A percentile compares a stretch with the other conserved stretches of the same genome.
phyloP scores from a whole-genome alignment of 345 rosid genomes.

The Brassica rapa region DNA sequence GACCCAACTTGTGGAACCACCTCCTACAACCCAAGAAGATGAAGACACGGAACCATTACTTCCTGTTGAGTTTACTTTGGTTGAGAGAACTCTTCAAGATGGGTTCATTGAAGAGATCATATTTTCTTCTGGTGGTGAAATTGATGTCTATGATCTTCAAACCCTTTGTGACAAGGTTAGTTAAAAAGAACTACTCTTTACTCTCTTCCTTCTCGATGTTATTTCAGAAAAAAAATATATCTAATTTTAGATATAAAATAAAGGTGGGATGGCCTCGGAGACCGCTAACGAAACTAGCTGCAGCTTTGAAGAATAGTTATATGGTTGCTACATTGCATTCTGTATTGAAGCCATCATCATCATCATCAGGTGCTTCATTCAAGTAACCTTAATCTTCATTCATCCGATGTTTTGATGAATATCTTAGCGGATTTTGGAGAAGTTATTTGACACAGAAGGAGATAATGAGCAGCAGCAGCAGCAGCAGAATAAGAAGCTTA shows the following conservation, averaged over 20 bases:
- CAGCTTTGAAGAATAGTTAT: constrained; percentile 92
- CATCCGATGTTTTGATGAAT: constrained; percentile 53
- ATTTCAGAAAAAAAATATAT: too few relatives aligned
- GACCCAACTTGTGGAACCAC: constrained; percentile 70
- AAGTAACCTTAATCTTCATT: neutral
- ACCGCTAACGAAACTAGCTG: constrained; percentile 79
- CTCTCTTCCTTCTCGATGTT: neutral
- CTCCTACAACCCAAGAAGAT: constrained; percentile 40
- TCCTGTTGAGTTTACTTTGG: constrained; percentile 74
- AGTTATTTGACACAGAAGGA: constrained; percentile 95
- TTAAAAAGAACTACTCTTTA: neutral
- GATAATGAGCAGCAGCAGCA: constrained; percentile 38
- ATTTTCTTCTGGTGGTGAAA: constrained; percentile 87
- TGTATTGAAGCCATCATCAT: constrained; percentile 51
- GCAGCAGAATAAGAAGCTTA: constrained; percentile 48
- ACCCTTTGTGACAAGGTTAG: constrained; percentile 84
- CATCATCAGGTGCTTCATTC: constrained; percentile 49
- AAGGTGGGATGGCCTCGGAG: constrained; percentile 88
- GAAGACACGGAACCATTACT: constrained; percentile 62
- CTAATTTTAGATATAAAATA: neutral
- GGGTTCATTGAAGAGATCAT: constrained; percentile 76
- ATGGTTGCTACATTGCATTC: constrained; percentile 93
- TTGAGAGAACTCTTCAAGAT: constrained; percentile 63
- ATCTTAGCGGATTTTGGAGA: constrained; percentile 91
- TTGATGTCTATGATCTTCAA: constrained; percentile 92